phyloP scores from a whole-genome alignment of 768 basidiomycete genomes.

The Boletus tylopilopsis region DNA sequence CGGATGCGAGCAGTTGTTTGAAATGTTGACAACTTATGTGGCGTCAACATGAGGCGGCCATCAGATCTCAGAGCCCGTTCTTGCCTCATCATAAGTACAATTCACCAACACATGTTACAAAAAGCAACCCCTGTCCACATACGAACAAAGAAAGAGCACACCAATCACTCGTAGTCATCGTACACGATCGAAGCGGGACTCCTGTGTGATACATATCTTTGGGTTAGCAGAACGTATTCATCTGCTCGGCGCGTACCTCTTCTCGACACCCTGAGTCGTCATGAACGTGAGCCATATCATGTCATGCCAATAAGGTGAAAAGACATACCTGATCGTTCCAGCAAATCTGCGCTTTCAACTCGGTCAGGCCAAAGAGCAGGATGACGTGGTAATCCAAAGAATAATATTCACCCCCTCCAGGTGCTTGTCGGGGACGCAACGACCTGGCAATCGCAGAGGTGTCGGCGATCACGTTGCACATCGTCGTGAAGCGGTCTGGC shows the following conservation, averaged over 20 bases:
- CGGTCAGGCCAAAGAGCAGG: conserved; percentile 40
- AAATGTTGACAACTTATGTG: no score
- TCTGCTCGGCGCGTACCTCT: conserved; percentile 2
- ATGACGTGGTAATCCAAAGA: conserved; percentile 30
- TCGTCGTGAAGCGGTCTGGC: conserved; percentile 3
- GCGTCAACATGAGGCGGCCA: no score
- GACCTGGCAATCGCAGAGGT: conserved; percentile 2
- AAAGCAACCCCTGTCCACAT: no score
- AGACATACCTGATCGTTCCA: conserved; percentile 34
- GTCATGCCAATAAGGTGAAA: not conserved
- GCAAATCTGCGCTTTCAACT: conserved; percentile 42
- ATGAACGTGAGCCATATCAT: not conserved
- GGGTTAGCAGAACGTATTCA: not conserved
- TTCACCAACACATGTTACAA: no score
- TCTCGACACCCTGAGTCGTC: conserved; percentile 20
- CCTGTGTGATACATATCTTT: not conserved
- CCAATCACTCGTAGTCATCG: not conserved
- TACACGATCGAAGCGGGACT: conserved; percentile 22
- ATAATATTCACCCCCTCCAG: conserved; percentile 10
- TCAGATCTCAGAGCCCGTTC: no score
- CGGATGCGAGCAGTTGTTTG: no score
- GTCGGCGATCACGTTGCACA: conserved; percentile 13
- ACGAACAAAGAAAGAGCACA: no score
- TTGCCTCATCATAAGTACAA: no score
- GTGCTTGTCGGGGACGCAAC: not conserved